Percentiles rank a stretch among this genome's conserved stretches.
phyloP scores from a whole-genome alignment of 1,284 basidiomycete species.

The Cutaneotrichosporon dermatis region DNA sequence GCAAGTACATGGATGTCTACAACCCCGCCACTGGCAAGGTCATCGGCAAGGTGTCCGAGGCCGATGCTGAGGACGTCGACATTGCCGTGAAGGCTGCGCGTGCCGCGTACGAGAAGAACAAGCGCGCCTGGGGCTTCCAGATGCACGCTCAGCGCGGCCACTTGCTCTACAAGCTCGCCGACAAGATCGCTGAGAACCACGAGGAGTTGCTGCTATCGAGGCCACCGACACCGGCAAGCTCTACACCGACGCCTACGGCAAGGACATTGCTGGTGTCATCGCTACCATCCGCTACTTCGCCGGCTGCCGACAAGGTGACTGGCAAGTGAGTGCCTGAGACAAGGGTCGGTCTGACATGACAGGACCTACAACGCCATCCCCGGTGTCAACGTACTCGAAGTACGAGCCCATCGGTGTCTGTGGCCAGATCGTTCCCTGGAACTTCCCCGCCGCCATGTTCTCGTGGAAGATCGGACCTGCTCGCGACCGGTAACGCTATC shows the following conservation, averaged over 20 bases:
- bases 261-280: slow-evolving; percentile 76
- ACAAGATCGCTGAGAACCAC: slow-evolving; percentile 78
- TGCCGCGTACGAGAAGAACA: slow-evolving; percentile 63
- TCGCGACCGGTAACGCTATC: slow-evolving; percentile 54
- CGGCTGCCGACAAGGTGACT: slow-evolving; percentile 64
- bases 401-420: slow-evolving; percentile 91
- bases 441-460: slow-evolving; percentile 63
- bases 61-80: slow-evolving; percentile 64
- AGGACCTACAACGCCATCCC: slow-evolving; percentile 16
- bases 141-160: slow-evolving; percentile 61
- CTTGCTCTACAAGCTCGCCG: slow-evolving; percentile 76
- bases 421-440: slow-evolving; percentile 76
- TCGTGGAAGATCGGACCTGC: slow-evolving; percentile 87
- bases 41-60: slow-evolving; percentile 34
- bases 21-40: slow-evolving; percentile 57
- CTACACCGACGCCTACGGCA: slow-evolving; percentile 67
- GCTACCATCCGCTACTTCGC: slow-evolving; percentile 63
- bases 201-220: slow-evolving; percentile 65
- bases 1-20: slow-evolving; percentile 30
- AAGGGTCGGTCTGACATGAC: not conserved
- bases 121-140: slow-evolving; percentile 65
- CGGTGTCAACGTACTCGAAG: slow-evolving; percentile 64
- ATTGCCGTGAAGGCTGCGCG: slow-evolving; percentile 77
- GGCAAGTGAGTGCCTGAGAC: slow-evolving; percentile 53
- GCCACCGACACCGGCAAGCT: slow-evolving; percentile 78